Base-by-base conservation (phyloP, 768 basidiomycete species). In the Boletus edulis region DNA sequence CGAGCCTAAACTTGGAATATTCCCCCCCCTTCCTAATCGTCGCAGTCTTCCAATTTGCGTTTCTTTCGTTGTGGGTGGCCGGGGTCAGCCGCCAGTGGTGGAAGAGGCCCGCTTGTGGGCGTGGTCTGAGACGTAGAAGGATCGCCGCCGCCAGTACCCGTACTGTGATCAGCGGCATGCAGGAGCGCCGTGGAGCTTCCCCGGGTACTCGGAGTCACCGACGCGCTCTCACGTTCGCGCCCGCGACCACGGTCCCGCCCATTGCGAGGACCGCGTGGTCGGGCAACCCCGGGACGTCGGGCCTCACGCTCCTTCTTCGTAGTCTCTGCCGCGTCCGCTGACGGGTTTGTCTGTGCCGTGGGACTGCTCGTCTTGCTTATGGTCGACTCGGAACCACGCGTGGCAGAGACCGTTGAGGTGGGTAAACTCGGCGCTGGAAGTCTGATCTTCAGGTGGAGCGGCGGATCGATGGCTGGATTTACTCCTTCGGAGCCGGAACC, bases 21-120 rank as follows among this genome's bases (percentile, higher is more conserved):
- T 20, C 2, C 15, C 1, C 22, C 34, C 29, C 14, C 14, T 41
- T 20, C 32, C 32, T 62, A 55, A 39, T 54, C 52, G 14, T 57
- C 53, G 17, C 49, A 51, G 3, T 53, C 59, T 5, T 47, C 53
- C 49, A 70, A 12, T 44, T 56, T 70, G 27, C 68, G 67, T 50
- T 64, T 68, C 51, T 52, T 71, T 34, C n/a, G n/a, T 14, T 14
- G 39, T 13, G 20, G 51, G 56, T 56, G 56, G 1, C 40, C n/a
- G 45, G 48, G 49, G 44, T 56, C 55, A 14, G 17, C 32, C 20
- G 18, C 35, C 27, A 9, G 8, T 1, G 24, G 20, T n/a, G 2
- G 14, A 29, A 20, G 34, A 13, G 4, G 15, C 13, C 31, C n/a
- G n/a, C 17, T 29, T 29, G 22, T 34, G 17, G 13, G 32, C 15